phyloP scores from a whole-genome alignment of 768 basidiomycete species.

The Boletus bicolor region DNA sequence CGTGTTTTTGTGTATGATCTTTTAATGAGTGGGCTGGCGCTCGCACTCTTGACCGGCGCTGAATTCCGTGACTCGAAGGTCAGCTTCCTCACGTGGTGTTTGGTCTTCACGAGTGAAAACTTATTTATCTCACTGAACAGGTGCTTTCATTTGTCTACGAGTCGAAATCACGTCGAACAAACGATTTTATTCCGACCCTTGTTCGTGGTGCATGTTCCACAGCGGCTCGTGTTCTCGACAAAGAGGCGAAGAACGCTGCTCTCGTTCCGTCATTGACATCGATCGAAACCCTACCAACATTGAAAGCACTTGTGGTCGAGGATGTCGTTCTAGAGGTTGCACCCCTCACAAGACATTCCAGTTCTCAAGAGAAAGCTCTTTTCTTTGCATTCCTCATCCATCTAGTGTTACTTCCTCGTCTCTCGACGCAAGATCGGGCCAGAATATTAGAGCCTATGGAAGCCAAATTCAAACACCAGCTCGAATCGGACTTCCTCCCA shows the following conservation, averaged over 20 bases:
- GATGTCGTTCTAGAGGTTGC: conserved; percentile 14
- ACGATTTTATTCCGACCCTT: conserved; percentile 13
- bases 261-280: neutral
- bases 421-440: conserved; percentile 42
- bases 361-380: conserved; percentile 16
- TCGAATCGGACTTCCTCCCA: conserved; percentile 42
- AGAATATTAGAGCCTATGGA: conserved; percentile 28
- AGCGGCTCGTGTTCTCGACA: conserved; percentile 14
- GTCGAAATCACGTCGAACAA: conserved; percentile 26
- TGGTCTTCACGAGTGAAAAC: neutral
- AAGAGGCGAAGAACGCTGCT: neutral
- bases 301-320: neutral
- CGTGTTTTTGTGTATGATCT: conserved; percentile 49
- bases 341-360: conserved; percentile 1
- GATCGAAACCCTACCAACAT: neutral
- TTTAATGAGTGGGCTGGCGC: conserved; percentile 46
- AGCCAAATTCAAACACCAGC: conserved; percentile 26
- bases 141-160: conserved; percentile 59
- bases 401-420: conserved; percentile 33
- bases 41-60: conserved; percentile 49
- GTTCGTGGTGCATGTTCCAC: conserved; percentile 5
- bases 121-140: conserved; percentile 30
- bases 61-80: conserved; percentile 68
- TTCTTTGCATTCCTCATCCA: conserved; percentile 41
- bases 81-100: neutral